phyloP scores from a whole-genome alignment of 192 early-diverging fungal genomes.

The Gaertneriomyces semiglobifer region DNA sequence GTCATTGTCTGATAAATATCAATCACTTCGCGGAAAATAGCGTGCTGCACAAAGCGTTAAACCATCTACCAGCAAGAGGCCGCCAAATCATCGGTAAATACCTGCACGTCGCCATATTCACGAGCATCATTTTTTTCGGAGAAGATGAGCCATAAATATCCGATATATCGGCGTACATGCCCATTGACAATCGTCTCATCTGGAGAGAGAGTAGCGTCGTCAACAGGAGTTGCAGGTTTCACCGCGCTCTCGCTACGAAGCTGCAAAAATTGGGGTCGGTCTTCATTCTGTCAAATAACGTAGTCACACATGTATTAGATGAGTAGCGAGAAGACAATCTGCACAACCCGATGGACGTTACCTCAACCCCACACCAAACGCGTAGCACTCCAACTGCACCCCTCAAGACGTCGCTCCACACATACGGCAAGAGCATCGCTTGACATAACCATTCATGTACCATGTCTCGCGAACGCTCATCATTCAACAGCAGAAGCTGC shows the following conservation, averaged over 20 bases:
- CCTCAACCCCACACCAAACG: slow-evolving; percentile 54
- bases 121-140: slow-evolving; percentile 50
- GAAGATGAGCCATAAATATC: slow-evolving; percentile 62
- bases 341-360: slow-evolving; percentile 10
- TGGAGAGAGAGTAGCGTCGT: background rate
- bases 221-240: background rate
- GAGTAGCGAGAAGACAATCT: too few relatives aligned
- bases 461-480: slow-evolving; percentile 64
- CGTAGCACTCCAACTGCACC: slow-evolving; percentile 65
- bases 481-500: slow-evolving; percentile 16
- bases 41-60: slow-evolving; percentile 23
- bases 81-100: background rate
- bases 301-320: background rate
- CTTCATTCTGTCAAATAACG: slow-evolving; percentile 51
- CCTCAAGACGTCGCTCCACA: slow-evolving; percentile 62
- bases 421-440: slow-evolving; percentile 60
- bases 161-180: slow-evolving; percentile 66
- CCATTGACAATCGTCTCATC: slow-evolving; percentile 39
- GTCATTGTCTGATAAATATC: slow-evolving; percentile 59
- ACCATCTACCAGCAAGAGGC: too few relatives aligned
- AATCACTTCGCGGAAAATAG: slow-evolving; percentile 67
- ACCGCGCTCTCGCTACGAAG: background rate
- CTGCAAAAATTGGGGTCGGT: slow-evolving; percentile 65
- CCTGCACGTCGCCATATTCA: slow-evolving; percentile 42
- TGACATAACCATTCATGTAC: slow-evolving; percentile 76